phyloP scores from a whole-genome alignment of 2,329 filamentous ascomycete species.

The Fusarium burgessii region DNA sequence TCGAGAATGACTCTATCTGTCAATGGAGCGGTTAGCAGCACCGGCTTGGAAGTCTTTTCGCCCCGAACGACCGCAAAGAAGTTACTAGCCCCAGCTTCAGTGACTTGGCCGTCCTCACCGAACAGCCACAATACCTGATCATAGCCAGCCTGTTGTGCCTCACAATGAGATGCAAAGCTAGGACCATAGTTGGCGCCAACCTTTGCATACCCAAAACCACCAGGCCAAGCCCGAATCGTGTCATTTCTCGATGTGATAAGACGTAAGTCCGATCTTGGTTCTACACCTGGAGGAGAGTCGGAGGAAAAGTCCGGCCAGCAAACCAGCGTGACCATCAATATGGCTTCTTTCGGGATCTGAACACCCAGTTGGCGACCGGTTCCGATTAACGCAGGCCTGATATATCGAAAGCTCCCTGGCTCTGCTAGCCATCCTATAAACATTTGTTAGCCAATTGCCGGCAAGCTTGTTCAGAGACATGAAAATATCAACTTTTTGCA shows the following conservation, averaged over 20 bases:
- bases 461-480: background rate
- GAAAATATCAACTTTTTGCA: background rate
- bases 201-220: background rate
- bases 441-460: background rate
- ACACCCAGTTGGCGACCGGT: background rate
- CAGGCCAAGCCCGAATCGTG: background rate
- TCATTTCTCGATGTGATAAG: background rate
- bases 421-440: background rate
- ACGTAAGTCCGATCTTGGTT: background rate
- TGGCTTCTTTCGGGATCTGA: background rate
- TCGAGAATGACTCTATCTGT: background rate
- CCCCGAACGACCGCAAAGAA: background rate
- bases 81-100: constrained; percentile 1
- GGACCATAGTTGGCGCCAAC: background rate
- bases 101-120: fast-evolving
- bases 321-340: background rate
- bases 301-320: background rate
- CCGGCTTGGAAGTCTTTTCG: fast-evolving
- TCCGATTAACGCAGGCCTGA: background rate
- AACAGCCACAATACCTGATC: background rate
- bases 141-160: background rate
- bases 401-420: background rate
- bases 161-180: background rate
- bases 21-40: background rate
- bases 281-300: background rate